Base-by-base conservation (phyloP, 2,329 filamentous ascomycete genomes). In the Allantophomopsis lycopodina region DNA sequence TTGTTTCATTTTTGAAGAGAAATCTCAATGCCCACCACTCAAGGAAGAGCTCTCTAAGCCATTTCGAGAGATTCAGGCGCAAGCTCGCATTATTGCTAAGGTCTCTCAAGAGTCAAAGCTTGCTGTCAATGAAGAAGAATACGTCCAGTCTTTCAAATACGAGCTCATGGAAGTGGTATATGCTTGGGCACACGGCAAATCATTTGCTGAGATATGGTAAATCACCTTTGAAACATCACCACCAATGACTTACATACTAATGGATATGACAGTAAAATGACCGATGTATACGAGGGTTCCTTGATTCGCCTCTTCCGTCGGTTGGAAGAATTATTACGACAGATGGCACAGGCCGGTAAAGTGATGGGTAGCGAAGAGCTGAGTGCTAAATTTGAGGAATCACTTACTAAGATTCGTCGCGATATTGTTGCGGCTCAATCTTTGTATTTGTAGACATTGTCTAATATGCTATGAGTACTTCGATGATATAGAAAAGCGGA, bases 281-380 rank as follows among this genome's bases (percentile, higher is more conserved):
- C 91, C 20, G 89, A 95, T 52, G 85, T 89, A 20, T 98, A 95
- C 61, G 91, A 98, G 65, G 91, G 91, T 44, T 95, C 86, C 42
- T 67, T 98, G 44, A 96, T 98, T 51, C 86, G 91, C 37, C 77
- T 95, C 32, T 98, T 98, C 76, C 83, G 91, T 40, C 83, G 91
- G 15, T 69, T 98, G 23, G 91, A 98, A 61, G 91, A 98, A 63
- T 69, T 95, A 42, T 68, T 98, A 30, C 76, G 91, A 48, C 91
- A 98, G 61, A 94, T 96, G 73, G 89, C 83, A 13, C 84, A 96
- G 63, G 91, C 89, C 17, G 76, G 84, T 48, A 96, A 95, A 65
- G 89, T 95, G 46, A 98, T 98, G 91, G 91, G 91, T 53, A 95
- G 83, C 57, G 86, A 94, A 44, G 91, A 96, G 53, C 67, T 98